Evolutionary conservation across 2,329 filamentous ascomycete species (phyloP).

Genomic region (Diaporthe ilicicola): DNA sequence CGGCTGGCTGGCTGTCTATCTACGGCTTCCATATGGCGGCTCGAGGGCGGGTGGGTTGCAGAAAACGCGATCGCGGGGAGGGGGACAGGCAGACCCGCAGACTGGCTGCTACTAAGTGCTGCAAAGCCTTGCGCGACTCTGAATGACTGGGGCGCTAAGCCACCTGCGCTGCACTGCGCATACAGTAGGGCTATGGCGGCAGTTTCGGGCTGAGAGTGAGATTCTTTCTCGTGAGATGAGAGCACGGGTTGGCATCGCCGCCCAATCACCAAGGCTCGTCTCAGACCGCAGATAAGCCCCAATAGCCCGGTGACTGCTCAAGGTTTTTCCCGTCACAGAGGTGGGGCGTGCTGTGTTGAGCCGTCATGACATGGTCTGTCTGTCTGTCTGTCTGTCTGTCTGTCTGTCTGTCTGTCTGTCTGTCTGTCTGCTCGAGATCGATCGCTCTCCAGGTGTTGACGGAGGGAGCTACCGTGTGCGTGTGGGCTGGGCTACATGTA

Average conservation of each 20-base stretch:
- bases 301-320: not conserved
- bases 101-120: not conserved
- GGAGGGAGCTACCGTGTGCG: no score
- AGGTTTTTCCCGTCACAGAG: not conserved
- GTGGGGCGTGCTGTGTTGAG: not conserved
- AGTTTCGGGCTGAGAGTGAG: not conserved
- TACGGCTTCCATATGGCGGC: not conserved
- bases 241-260: slow-evolving; percentile 6
- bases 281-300: slow-evolving; percentile 16
- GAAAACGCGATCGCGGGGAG: not conserved
- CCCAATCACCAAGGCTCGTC: slow-evolving; percentile 16
- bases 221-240: not conserved
- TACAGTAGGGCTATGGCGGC: slow-evolving; percentile 8
- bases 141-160: not conserved
- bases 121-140: not conserved
- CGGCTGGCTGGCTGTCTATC: not conserved
- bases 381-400: no score
- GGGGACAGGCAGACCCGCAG: not conserved
- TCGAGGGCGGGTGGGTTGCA: not conserved
- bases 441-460: not conserved
- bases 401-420: no score
- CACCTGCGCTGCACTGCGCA: not conserved
- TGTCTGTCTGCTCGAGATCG: not conserved
- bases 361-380: not conserved
- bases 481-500: not conserved